phyloP scores from a whole-genome alignment of 2,329 filamentous ascomycete species.

The Aureobasidium sp. region DNA sequence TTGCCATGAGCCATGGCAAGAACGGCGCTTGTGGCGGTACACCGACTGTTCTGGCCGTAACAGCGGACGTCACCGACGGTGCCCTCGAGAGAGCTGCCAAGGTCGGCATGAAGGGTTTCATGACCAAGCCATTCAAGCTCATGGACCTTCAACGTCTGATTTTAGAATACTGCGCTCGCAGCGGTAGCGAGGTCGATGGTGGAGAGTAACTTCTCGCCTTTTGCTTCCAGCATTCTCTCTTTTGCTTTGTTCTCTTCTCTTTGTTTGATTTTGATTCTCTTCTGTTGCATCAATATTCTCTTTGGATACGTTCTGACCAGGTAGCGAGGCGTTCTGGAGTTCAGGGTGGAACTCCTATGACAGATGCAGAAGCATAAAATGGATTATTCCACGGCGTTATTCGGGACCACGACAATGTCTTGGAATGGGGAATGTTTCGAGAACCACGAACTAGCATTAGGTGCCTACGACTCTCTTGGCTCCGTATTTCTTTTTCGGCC shows the following conservation, averaged over 20 bases:
- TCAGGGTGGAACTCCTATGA: neutral
- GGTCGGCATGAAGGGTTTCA: conserved; percentile 61
- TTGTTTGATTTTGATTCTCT: neutral
- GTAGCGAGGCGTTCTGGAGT: conserved; percentile 9
- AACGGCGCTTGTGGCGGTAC: conserved; percentile 16
- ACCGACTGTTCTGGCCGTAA: conserved; percentile 54
- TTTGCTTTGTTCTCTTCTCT: neutral
- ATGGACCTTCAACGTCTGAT: conserved; percentile 57
- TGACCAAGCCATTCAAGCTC: conserved; percentile 62
- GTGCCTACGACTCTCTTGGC: neutral
- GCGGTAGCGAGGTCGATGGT: conserved; percentile 11
- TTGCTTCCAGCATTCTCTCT: neutral
- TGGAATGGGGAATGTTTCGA: neutral
- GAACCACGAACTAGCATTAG: neutral
- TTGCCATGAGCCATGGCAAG: conserved; percentile 39
- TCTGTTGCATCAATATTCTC: neutral
- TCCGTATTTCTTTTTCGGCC: neutral
- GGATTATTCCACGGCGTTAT: neutral
- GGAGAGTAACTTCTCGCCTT: neutral
- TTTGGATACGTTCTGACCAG: neutral
- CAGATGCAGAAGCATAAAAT: neutral
- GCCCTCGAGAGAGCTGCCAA: conserved; percentile 53
- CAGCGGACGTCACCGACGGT: conserved; percentile 59
- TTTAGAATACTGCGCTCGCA: conserved; percentile 37
- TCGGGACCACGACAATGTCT: neutral